Evolutionary conservation across 495 filamentous ascomycete species (phyloP).

Genomic region (Aspergillus homomorphus): DNA sequence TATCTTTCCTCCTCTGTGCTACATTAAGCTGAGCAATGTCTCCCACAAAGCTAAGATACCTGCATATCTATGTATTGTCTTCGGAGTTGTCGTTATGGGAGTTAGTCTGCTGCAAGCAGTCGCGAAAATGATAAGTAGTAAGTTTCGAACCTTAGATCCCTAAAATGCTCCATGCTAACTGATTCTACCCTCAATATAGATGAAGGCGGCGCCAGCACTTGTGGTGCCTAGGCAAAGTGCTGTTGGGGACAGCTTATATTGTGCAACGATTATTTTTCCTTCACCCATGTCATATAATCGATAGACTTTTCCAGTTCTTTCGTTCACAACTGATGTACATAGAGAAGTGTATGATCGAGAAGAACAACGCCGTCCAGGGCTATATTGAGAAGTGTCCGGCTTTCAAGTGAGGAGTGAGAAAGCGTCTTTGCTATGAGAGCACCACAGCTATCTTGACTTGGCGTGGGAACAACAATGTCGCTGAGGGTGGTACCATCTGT

Average conservation of each 20-base stretch:
- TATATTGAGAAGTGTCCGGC: no score
- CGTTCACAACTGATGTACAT: constrained; percentile 13
- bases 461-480: no score
- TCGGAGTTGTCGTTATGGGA: constrained; percentile 79
- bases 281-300: not conserved
- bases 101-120: constrained; percentile 77
- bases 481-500: no score
- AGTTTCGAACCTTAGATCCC: constrained; percentile 10
- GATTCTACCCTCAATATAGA: constrained; percentile 18
- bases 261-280: not conserved
- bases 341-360: constrained; percentile 1
- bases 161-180: constrained; percentile 1
- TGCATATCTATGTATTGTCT: constrained; percentile 64
- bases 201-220: constrained; percentile 32
- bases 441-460: not conserved
- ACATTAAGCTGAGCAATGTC: constrained; percentile 76
- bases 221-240: constrained; percentile 17
- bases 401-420: no score
- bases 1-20: constrained; percentile 92
- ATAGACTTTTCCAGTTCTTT: constrained; percentile 8
- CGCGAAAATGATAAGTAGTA: constrained; percentile 58
- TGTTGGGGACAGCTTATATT: not conserved
- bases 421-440: no score
- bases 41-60: constrained; percentile 69
- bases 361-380: not conserved